Evolutionary conservation across 2,329 filamentous ascomycete genomes (phyloP), one percentile per base, ranked within the genome.

Genomic region (Hypoxylon sp.): DNA sequence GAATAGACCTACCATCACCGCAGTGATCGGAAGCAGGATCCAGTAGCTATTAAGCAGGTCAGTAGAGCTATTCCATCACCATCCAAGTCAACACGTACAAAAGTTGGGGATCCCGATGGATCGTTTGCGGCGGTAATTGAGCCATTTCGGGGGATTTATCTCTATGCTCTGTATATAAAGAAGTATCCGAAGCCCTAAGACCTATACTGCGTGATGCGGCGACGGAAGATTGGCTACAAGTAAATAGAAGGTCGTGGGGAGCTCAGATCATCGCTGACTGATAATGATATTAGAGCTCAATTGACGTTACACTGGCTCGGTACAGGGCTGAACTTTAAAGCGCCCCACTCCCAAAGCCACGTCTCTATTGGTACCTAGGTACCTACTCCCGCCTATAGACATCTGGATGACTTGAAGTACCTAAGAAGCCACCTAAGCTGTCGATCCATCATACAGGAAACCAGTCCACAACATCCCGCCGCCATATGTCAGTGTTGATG

Each of bases 51-150:
- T 60, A 67, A 19, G 50, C 55, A 44, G 3, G 58, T 73, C 42
- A 74, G 70, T 39, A 57, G 22, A 60, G 51, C 53, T 50, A 61
- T 59, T 26, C n/a, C 5, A 8, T 26, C 50, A 31, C 24, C 50
- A 31, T 42, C 33, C 14, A 37, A 53, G 19, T 60, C 17, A 62
- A 74, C 58, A 81, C 93, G 79, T 85, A 98, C 96, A 99, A 97
- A 73, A 99, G 87, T 83, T 97, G 94, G 78, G 96, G 95, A 92
- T 99, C 97, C 88, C 96, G 84, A 84, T 97, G 92, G 88, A 99
- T 98, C 85, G 94, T 96, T 86, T 99, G 96, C 75, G 93, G 91
- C 73, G 92, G 88, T 73, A 92, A 86, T 84, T 96, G 91, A 76
- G 92, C 92, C 95, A 98, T 98, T 57, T 47, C 51, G 39, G 53